Evolutionary conservation across 2,329 filamentous ascomycete genomes (phyloP), one percentile per base, ranked within the genome.

Genomic region (Aspergillus sp.): DNA sequence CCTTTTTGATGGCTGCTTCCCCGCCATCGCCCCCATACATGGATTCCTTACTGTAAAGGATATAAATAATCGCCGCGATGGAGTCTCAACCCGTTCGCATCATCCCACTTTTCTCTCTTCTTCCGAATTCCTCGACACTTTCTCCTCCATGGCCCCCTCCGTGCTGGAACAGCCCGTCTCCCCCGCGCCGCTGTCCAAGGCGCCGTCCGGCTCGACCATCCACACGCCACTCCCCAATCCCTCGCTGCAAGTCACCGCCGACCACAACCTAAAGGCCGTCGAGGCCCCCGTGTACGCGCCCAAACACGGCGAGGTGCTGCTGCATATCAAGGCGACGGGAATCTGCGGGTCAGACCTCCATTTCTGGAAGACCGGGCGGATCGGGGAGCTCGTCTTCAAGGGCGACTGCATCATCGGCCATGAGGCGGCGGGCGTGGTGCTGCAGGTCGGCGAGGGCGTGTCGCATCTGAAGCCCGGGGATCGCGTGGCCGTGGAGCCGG

Each of bases 331-430:
- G 63, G 78, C 79, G 1, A 86, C 83, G 3, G 84, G 84, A 41
- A 82, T 87, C 34, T 87, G 85, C 69, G 84, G 85, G 77, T 87
- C 84, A 1, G 85, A 88, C 60, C 80, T 88, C 57, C 85, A 88
- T 64, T 85, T 87, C 59, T 88, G 85, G 85, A 84, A 84, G 60
- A 73, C 76, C 0, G 86, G 86, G 20, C 72, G 78, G 11, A 88
- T 88, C 61, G 86, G 86, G 2, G 76, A 79, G 2, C 75, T 88
- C 2, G 77, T 83, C 1, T 80, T 88, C 11, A 78, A 84, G 53
- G 80, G 81, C 17, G 82, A 87, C 58, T 85, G 83, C 60, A 85
- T 87, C 48, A 76, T 88, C 43, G 84, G 85, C 19, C 85, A 88
- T 57, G 85, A 88, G 67, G 83, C 80, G 3, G 79, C 84, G 9